Conservation (phyloP, 2,329 filamentous ascomycete species). For the Colletotrichum sp. region DNA sequence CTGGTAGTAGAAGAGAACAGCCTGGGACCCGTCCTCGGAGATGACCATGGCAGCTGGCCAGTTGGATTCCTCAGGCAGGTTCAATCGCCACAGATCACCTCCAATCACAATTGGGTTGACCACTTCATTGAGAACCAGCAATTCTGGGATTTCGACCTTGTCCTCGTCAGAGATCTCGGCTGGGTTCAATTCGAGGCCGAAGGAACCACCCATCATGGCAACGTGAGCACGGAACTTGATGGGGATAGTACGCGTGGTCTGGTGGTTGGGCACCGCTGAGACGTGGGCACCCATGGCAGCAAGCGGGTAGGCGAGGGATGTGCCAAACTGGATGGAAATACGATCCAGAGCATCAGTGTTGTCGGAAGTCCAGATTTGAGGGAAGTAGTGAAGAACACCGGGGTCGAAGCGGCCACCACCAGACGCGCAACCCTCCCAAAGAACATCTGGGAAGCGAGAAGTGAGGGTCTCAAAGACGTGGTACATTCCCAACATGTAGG, state of each 20-base stretch:
- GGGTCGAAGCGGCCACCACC: constrained; percentile 70
- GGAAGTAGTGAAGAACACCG: constrained; percentile 68
- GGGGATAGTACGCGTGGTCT: constrained; percentile 59
- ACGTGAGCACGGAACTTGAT: constrained; percentile 68
- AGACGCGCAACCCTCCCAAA: constrained; percentile 71
- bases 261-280: constrained; percentile 63
- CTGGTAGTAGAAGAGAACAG: constrained; percentile 67
- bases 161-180: constrained; percentile 55
- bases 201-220: constrained; percentile 72
- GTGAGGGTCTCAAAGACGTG: constrained; percentile 66
- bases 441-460: constrained; percentile 61
- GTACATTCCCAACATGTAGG: constrained; percentile 69
- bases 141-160: constrained; percentile 53
- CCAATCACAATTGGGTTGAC: constrained; percentile 64
- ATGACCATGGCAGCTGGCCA: constrained; percentile 68
- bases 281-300: constrained; percentile 71
- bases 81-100: constrained; percentile 65
- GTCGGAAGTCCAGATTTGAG: constrained; percentile 70
- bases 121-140: constrained; percentile 59
- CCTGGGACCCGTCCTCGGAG: constrained; percentile 51
- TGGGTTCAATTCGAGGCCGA: constrained; percentile 69
- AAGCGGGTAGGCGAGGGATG: constrained; percentile 65
- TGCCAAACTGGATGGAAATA: constrained; percentile 68
- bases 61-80: constrained; percentile 62
- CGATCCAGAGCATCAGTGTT: constrained; percentile 68